These are phyloP conservation scores for Corniculantispora saksenae DNA, from an alignment of 2,329 filamentous ascomycete genomes.

Conservation along the genomic window DNA sequence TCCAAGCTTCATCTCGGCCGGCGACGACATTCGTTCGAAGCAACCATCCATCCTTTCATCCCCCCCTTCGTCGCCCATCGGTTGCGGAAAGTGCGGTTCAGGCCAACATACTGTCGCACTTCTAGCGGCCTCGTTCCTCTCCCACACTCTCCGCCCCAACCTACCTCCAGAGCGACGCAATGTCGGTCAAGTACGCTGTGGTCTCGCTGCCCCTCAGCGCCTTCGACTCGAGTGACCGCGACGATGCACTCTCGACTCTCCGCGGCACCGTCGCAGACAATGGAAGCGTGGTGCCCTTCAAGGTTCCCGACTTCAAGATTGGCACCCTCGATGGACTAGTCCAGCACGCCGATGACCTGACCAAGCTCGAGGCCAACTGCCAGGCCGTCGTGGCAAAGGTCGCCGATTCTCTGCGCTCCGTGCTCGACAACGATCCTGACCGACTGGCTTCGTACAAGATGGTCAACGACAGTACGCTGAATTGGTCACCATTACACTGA, in stretches of 20 bases:
- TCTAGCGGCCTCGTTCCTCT: not conserved
- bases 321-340: conserved; percentile 93
- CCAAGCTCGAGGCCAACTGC: conserved; percentile 81
- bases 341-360: conserved; percentile 91
- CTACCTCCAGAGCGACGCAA: conserved; percentile 28
- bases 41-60: not conserved
- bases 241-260: conserved; percentile 79
- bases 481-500: conserved; percentile 17
- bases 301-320: conserved; percentile 94
- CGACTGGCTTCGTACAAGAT: conserved; percentile 85
- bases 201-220: conserved; percentile 88
- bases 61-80: not conserved
- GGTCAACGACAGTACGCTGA: conserved; percentile 84
- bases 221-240: conserved; percentile 75
- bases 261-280: conserved; percentile 73
- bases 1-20: conserved; percentile 1
- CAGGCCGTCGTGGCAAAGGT: conserved; percentile 85
- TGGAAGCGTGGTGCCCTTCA: conserved; percentile 74
- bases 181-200: conserved; percentile 73
- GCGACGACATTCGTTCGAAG: not conserved
- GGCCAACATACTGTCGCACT: not conserved
- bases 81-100: not conserved
- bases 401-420: conserved; percentile 76
- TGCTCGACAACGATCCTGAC: conserved; percentile 82
- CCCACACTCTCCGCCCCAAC: not conserved